Evolutionary conservation across 2,329 filamentous ascomycete species (phyloP).

Genomic region (Pseudocercospora cruenta): DNA sequence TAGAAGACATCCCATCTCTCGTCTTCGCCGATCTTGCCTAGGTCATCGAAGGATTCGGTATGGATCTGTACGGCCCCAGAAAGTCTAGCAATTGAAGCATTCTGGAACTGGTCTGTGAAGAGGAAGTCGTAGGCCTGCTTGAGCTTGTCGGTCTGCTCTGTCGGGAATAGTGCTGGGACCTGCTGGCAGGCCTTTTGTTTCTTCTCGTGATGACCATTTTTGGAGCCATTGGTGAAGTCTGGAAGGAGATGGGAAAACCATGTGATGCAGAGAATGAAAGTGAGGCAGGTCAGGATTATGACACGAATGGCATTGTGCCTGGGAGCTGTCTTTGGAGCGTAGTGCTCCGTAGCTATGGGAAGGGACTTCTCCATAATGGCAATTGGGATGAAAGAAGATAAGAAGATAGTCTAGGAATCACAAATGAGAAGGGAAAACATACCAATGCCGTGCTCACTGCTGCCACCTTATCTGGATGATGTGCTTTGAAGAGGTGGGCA

Average conservation of each 20-base stretch:
- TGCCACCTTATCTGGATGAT: conserved; percentile 15
- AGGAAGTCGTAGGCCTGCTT: conserved; percentile 38
- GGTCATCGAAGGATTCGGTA: conserved; percentile 61
- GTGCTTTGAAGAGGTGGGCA: neutral
- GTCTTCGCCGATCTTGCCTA: conserved; percentile 59
- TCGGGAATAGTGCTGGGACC: conserved; percentile 35
- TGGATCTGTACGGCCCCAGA: conserved; percentile 60
- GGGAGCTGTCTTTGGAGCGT: conserved; percentile 20
- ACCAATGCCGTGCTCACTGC: neutral
- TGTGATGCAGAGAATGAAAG: conserved; percentile 20
- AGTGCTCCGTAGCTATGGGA: conserved; percentile 27
- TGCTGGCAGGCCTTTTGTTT: conserved; percentile 29
- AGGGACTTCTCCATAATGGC: conserved; percentile 34
- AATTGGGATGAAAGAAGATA: neutral
- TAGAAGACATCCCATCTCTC: conserved; percentile 60
- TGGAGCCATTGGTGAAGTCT: neutral
- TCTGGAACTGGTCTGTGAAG: conserved; percentile 36
- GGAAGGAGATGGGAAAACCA: conserved; percentile 18
- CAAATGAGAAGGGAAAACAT: neutral
- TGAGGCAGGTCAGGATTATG: conserved; percentile 16
- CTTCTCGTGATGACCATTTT: neutral
- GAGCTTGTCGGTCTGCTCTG: conserved; percentile 30
- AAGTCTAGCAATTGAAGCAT: conserved; percentile 49
- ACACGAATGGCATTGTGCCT: conserved; percentile 21
- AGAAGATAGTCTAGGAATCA: neutral